A percentile compares a stretch with the other conserved stretches of the same genome.
Evolutionary conservation across 805 yeast genomes (phyloP).

Genomic region (Soucietia sequanensis): DNA sequence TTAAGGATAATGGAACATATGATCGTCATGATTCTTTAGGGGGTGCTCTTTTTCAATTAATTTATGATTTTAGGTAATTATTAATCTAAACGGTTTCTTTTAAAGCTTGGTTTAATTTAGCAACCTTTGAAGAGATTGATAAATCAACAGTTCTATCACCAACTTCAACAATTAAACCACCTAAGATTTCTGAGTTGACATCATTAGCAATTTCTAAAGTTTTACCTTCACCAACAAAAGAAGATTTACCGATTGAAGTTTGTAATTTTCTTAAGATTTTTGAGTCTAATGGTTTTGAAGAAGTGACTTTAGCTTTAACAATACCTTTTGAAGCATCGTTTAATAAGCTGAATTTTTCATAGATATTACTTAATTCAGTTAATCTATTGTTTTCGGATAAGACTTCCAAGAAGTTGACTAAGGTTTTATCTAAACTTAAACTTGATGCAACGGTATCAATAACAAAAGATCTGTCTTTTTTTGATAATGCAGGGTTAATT

Average conservation of each 20-base stretch:
- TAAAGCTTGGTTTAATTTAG: slow-evolving; percentile 85
- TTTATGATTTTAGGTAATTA: slow-evolving; percentile 1
- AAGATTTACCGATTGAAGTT: slow-evolving; percentile 72
- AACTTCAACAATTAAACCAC: slow-evolving; percentile 94
- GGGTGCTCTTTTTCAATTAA: too few relatives aligned
- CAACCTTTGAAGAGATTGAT: slow-evolving; percentile 78
- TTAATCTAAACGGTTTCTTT: slow-evolving; percentile 71
- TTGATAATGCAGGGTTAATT: slow-evolving; percentile 79
- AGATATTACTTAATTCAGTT: slow-evolving; percentile 60
- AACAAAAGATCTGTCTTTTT: slow-evolving; percentile 69
- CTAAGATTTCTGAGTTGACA: slow-evolving; percentile 87
- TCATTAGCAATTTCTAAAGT: slow-evolving; percentile 79
- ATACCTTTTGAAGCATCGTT: slow-evolving; percentile 89
- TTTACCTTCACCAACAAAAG: slow-evolving; percentile 82
- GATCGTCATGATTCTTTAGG: background rate
- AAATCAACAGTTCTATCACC: slow-evolving; percentile 97
- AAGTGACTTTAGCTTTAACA: slow-evolving; percentile 89
- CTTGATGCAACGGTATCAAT: slow-evolving; percentile 55
- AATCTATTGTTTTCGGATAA: slow-evolving; percentile 95
- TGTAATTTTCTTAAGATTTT: slow-evolving; percentile 76
- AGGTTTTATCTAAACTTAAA: slow-evolving; percentile 62
- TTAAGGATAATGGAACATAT: background rate
- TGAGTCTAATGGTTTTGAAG: slow-evolving; percentile 81
- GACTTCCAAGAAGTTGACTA: slow-evolving; percentile 76
- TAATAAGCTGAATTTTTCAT: slow-evolving; percentile 69